phyloP scores from a whole-genome alignment of 1,284 basidiomycete species.

The Gomphus sp. region DNA sequence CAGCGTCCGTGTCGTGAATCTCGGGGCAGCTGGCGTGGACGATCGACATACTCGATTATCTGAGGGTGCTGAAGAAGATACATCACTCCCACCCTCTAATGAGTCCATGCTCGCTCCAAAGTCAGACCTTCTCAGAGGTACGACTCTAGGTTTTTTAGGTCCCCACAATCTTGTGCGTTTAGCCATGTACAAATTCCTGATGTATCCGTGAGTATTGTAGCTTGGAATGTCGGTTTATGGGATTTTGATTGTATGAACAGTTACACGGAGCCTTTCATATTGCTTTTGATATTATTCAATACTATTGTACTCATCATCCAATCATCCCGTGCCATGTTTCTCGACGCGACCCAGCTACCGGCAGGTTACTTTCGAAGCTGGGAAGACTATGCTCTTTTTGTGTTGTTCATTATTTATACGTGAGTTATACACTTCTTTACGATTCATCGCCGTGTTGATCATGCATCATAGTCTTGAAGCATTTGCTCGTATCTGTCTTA shows the following conservation, averaged over 20 bases:
- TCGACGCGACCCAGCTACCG: constrained; percentile 23
- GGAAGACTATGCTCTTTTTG: constrained; percentile 83
- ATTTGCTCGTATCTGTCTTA: constrained; percentile 83
- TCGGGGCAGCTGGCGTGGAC: constrained; percentile 56
- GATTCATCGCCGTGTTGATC: constrained; percentile 7
- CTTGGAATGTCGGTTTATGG: constrained; percentile 5
- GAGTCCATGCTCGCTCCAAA: constrained; percentile 9
- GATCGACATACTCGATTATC: constrained; percentile 19
- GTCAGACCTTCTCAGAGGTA: constrained; percentile 54
- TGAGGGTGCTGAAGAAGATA: constrained; percentile 9
- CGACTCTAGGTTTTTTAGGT: constrained; percentile 73
- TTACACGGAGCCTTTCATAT: constrained; percentile 82
- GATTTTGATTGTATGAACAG: constrained; percentile 29
- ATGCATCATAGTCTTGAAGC: constrained; percentile 61
- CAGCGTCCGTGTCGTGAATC: constrained; percentile 77
- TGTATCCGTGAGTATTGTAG: constrained; percentile 45
- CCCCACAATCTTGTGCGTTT: constrained; percentile 57
- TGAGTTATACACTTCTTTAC: constrained; percentile 32
- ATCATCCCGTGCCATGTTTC: constrained; percentile 46
- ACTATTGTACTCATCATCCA: constrained; percentile 81
- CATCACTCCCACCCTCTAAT: constrained; percentile 12
- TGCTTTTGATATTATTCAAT: constrained; percentile 79
- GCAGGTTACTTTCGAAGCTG: constrained; percentile 79
- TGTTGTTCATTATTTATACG: constrained; percentile 83
- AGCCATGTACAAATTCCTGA: constrained; percentile 56